phyloP scores from a whole-genome alignment of 2,329 filamentous ascomycete genomes.

The Pseudogymnoascus sp. region DNA sequence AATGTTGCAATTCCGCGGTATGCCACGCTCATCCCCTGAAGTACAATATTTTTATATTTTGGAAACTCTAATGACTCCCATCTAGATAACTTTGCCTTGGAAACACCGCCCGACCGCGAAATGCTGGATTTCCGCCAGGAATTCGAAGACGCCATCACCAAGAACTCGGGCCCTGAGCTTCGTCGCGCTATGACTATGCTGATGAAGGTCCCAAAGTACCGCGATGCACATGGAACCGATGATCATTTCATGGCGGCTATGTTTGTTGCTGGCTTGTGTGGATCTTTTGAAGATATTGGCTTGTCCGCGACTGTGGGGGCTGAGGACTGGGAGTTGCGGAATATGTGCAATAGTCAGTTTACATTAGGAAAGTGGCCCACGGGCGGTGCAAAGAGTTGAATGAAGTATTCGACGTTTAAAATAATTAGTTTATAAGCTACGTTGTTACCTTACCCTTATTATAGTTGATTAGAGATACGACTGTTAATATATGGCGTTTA shows the following conservation, averaged over 20 bases:
- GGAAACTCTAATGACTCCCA: conserved; percentile 5
- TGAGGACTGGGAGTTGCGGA: conserved; percentile 60
- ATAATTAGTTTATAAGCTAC: background rate
- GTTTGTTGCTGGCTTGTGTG: conserved; percentile 54
- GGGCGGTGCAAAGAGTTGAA: conserved; percentile 5
- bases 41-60: background rate
- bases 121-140: conserved; percentile 61
- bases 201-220: conserved; percentile 61
- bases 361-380: conserved; percentile 41
- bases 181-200: conserved; percentile 50
- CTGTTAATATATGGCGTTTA: background rate
- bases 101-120: conserved; percentile 50
- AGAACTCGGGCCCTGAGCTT: conserved; percentile 48
- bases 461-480: background rate
- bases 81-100: conserved; percentile 54
- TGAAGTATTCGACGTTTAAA: background rate
- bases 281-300: conserved; percentile 41
- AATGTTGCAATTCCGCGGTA: conserved; percentile 42
- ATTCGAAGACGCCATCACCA: conserved; percentile 52
- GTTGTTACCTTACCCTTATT: background rate
- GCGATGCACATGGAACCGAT: conserved; percentile 63
- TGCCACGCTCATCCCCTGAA: conserved; percentile 34
- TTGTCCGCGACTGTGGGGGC: conserved; percentile 41
- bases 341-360: conserved; percentile 58
- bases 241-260: conserved; percentile 63